These are phyloP conservation scores for Alternaria sp. DNA, from an alignment of 2,329 filamentous ascomycete species.

Conservation along the genomic window DNA sequence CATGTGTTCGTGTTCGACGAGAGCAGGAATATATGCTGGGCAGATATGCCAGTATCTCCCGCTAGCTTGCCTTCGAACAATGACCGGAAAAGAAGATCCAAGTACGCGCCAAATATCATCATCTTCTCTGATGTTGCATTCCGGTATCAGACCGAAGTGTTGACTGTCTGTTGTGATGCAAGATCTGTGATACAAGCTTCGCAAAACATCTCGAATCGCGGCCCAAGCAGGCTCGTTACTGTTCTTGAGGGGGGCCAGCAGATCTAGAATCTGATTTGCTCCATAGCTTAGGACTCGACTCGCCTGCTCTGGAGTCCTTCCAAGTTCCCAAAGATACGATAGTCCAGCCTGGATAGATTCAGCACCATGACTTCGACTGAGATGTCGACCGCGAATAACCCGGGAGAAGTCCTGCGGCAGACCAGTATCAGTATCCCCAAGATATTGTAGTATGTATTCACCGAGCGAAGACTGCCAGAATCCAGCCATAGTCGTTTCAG, in stretches of 20 bases:
- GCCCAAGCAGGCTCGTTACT: neutral
- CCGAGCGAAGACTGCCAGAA: too few species aligned
- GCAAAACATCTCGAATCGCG: neutral
- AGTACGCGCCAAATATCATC: neutral
- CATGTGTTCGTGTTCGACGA: accelerated
- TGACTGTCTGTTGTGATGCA: neutral
- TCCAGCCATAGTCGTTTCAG: too few species aligned
- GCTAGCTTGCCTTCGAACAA: neutral
- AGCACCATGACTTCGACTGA: too few species aligned
- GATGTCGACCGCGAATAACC: accelerated
- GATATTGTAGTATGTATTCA: too few species aligned
- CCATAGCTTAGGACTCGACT: too few species aligned
- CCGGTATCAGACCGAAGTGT: neutral
- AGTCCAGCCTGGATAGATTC: too few species aligned
- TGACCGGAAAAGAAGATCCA: neutral
- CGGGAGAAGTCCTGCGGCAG: too few species aligned
- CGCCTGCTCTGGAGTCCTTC: too few species aligned
- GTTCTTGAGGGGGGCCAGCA: too few species aligned
- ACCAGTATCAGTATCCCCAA: too few species aligned
- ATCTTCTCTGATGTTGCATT: neutral
- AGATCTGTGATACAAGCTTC: neutral
- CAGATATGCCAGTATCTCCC: neutral
- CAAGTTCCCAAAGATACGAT: too few species aligned
- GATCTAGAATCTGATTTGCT: too few species aligned
- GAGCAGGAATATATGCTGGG: neutral